Conservation (phyloP, 2,329 filamentous ascomycete species). For the Claviceps pazoutovae region DNA sequence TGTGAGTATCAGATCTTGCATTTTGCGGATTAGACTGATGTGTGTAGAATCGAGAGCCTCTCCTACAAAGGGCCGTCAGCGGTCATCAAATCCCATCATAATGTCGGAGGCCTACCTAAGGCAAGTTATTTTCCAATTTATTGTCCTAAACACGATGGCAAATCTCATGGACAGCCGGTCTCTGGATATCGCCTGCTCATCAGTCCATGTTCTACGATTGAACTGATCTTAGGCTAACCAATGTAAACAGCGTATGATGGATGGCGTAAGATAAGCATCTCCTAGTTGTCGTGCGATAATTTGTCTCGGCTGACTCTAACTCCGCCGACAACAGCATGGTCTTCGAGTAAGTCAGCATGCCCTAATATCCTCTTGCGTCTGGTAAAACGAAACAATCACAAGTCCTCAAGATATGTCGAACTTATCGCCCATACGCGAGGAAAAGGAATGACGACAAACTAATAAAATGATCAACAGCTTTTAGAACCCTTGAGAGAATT, state of each 20-base stretch:
- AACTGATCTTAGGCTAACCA: not conserved
- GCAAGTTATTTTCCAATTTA: slow-evolving; percentile 15
- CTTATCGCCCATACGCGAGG: not conserved
- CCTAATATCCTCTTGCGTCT: not conserved
- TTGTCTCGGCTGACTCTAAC: not conserved
- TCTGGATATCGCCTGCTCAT: not conserved
- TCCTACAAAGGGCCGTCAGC: slow-evolving; percentile 34
- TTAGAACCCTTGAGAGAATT: slow-evolving; percentile 40
- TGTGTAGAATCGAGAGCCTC: slow-evolving; percentile 31
- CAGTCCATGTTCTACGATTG: not conserved
- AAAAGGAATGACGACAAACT: not conserved
- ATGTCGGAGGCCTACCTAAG: slow-evolving; percentile 64
- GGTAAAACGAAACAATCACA: not conserved
- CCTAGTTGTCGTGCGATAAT: not conserved
- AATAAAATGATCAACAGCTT: slow-evolving; percentile 36
- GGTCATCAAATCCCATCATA: slow-evolving; percentile 40
- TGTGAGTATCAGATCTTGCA: not conserved
- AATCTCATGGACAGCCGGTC: not conserved
- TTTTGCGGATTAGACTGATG: not conserved
- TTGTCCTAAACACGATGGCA: not conserved
- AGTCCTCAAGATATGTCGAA: not conserved
- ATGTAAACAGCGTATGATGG: slow-evolving; percentile 28
- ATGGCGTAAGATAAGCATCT: slow-evolving; percentile 16
- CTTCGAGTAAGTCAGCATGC: not conserved
- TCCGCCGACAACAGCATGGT: slow-evolving; percentile 1